Evolutionary conservation across 2,329 filamentous ascomycete genomes (phyloP).

Genomic region (Hypoxylon sp.): DNA sequence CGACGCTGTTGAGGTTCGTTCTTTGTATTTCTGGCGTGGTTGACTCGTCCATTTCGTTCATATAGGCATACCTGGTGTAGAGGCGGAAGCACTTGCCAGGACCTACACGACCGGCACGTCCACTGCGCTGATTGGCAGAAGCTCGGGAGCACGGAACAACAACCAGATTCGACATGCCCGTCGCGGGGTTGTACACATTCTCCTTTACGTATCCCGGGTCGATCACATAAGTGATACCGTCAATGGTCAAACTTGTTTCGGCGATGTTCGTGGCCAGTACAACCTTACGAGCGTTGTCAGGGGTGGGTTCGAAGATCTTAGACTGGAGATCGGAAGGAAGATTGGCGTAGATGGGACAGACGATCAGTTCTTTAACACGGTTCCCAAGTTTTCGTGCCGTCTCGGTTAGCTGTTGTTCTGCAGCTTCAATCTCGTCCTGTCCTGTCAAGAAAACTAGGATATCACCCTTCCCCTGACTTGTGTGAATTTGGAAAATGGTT

Average conservation of each 20-base stretch:
- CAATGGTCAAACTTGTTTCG: constrained; percentile 93
- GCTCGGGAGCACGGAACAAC: constrained; percentile 92
- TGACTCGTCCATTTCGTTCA: constrained; percentile 92
- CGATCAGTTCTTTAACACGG: constrained; percentile 84
- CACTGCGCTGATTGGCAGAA: constrained; percentile 90
- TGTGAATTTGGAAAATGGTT: constrained; percentile 94
- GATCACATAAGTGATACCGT: constrained; percentile 95
- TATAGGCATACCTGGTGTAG: constrained; percentile 92
- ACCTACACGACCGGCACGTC: constrained; percentile 89
- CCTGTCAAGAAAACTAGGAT: constrained; percentile 95
- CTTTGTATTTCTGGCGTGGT: constrained; percentile 94
- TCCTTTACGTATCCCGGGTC: constrained; percentile 96
- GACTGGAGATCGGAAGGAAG: constrained; percentile 88
- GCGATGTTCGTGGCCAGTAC: constrained; percentile 97
- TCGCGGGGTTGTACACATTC: constrained; percentile 89
- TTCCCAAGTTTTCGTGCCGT: constrained; percentile 86
- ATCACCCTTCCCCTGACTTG: constrained; percentile 83
- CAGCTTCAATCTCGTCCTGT: constrained; percentile 93
- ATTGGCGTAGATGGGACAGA: constrained; percentile 94
- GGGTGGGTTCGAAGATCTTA: constrained; percentile 94
- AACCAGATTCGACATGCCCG: constrained; percentile 90
- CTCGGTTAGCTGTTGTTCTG: constrained; percentile 82
- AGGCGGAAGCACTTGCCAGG: constrained; percentile 93
- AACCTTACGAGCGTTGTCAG: constrained; percentile 84
- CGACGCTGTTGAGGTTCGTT: constrained; percentile 84